Conservation (phyloP, 177 flowering plant species). For the Tripterygium wilfordii region DNA sequence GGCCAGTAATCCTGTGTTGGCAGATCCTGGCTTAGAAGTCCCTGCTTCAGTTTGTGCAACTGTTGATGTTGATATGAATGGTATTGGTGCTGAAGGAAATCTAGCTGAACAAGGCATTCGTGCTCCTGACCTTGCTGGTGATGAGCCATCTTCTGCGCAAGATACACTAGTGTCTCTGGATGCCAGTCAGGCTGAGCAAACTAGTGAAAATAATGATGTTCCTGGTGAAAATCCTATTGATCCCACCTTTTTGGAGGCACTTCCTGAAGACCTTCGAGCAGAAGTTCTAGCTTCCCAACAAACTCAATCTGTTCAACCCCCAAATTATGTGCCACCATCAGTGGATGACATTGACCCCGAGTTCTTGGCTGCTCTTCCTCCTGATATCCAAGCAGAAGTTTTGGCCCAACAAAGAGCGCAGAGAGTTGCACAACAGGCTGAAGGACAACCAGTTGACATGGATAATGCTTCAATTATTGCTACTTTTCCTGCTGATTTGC, state of each 20-base stretch:
- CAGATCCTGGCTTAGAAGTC: conserved; percentile 30
- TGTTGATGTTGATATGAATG: conserved; percentile 71
- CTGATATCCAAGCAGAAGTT: conserved; percentile 95
- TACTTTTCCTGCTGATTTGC: conserved; percentile 93
- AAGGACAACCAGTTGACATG: conserved; percentile 97
- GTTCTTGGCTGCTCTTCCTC: conserved; percentile 95
- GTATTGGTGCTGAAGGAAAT: conserved; percentile 30
- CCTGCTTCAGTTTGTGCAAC: conserved; percentile 26
- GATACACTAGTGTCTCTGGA: conserved; percentile 26
- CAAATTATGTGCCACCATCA: conserved; percentile 63
- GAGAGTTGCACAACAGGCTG: conserved; percentile 72
- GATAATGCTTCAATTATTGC: conserved; percentile 97
- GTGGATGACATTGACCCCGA: conserved; percentile 94
- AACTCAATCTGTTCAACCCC: conserved; percentile 65
- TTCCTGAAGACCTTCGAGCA: conserved; percentile 92
- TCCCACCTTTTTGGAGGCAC: conserved; percentile 92
- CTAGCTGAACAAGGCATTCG: conserved; percentile 28
- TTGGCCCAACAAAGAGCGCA: conserved; percentile 94
- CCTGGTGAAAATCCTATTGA: conserved; percentile 68
- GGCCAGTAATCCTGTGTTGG: conserved; percentile 22
- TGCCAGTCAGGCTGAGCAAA: conserved; percentile 45
- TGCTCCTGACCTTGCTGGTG: conserved; percentile 27
- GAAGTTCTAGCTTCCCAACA: conserved; percentile 96
- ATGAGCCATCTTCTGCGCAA: conserved; percentile 34
- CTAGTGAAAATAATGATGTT: conserved; percentile 32